Evolutionary conservation across 345 rosid species (phyloP), one percentile per base, ranked within the genome.

Genomic region (Salix exigua): DNA sequence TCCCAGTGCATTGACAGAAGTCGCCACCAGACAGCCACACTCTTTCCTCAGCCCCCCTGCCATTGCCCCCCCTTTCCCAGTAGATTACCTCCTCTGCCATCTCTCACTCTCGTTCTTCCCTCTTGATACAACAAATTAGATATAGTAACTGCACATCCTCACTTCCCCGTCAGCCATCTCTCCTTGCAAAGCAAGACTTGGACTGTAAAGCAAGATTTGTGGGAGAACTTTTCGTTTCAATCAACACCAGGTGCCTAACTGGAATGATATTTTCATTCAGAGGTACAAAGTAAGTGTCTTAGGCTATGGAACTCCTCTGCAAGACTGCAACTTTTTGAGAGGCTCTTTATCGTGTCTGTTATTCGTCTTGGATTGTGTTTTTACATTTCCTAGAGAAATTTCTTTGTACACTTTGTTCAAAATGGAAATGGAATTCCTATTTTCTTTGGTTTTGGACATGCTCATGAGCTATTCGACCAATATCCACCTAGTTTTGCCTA

Each of bases 231-330:
- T 93, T 1, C 91, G 97, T 19, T 92, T 93, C 17, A 93, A 91
- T 78, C 97, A 93, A 71, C 94, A 93, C 68, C 96, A 93, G 71
- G 94, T 91, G 55, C 92, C 97, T 55, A 93, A 93, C 75, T 93
- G 97, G 97, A 93, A 93, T 61, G 94, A 90, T 81, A 88, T 91
- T 66, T 91, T 94, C 80, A 91, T 91, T 6, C 68, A 96, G 42
- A 88, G 91, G 83, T 93, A 94, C 97, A 93, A 70, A 89, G 88
- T 42, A 93, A 93, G 80, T 93, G 96, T 84, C 91, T 89, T 78
- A 87, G 85, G 80, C 85, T 86, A 53, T 89, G 89, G 0, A 83
- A 82, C 73, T 78, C 87, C 28, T 68, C 88, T 68, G 76, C 44
- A 40, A 40, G 12, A 40, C 12, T 40, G 44, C 64, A 65, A 64